These are phyloP conservation scores for Coemansia aciculifera DNA, from an alignment of 192 early-diverging fungal genomes.

Conservation along the genomic window DNA sequence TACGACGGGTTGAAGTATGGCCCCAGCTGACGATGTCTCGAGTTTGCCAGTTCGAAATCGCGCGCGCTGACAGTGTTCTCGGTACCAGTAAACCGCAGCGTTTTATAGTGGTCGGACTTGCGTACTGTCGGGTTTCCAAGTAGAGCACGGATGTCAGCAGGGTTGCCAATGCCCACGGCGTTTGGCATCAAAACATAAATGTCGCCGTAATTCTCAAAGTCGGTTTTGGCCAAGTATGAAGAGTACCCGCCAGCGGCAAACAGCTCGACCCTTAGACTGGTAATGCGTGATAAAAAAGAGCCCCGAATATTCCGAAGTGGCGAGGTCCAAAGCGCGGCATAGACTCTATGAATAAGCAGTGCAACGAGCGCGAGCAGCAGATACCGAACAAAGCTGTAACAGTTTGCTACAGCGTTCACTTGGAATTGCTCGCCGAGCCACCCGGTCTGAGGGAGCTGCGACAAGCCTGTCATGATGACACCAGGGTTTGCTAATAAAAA, in stretches of 20 bases:
- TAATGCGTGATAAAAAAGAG: conserved; percentile 25
- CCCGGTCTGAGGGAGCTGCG: neutral
- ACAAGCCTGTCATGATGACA: neutral
- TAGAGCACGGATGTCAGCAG: conserved; percentile 29
- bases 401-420: neutral
- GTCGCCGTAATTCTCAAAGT: conserved; percentile 39
- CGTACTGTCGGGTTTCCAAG: conserved; percentile 22
- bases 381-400: neutral
- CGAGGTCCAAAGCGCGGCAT: conserved; percentile 26
- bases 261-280: conserved; percentile 16
- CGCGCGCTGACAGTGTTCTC: conserved; percentile 47
- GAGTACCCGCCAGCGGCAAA: conserved; percentile 16
- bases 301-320: conserved; percentile 41
- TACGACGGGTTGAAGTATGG: conserved; percentile 42
- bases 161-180: conserved; percentile 36
- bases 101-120: conserved; percentile 34
- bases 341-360: conserved; percentile 1
- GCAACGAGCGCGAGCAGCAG: neutral
- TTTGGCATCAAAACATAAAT: conserved; percentile 24
- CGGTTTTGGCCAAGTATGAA: conserved; percentile 20
- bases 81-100: conserved; percentile 40
- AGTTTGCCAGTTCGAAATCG: conserved; percentile 38
- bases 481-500: neutral
- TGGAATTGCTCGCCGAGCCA: neutral
- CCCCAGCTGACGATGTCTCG: conserved; percentile 41